Percentiles rank a stretch among this genome's conserved stretches.
Evolutionary conservation across 2,329 filamentous ascomycete species (phyloP).

Genomic region (Trichophyton benhamiae): DNA sequence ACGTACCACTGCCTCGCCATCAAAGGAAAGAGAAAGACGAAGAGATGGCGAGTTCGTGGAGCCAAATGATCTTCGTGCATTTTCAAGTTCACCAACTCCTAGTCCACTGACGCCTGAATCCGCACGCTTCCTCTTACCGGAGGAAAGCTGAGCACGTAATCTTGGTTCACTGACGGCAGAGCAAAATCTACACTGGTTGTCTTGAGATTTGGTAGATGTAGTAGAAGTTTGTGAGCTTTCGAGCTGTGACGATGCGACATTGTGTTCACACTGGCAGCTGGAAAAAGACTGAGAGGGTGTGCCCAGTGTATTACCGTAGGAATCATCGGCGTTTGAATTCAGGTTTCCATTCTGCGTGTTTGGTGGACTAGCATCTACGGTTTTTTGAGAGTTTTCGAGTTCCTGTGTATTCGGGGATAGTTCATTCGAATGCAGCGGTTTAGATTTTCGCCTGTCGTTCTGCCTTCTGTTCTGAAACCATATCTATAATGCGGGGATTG

Average conservation of each 20-base stretch:
- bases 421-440: constrained; percentile 38
- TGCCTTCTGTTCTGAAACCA: constrained; percentile 97
- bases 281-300: not conserved
- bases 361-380: not conserved
- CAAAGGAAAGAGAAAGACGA: constrained; percentile 31
- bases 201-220: not conserved
- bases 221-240: constrained; percentile 2
- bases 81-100: not conserved
- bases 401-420: not conserved
- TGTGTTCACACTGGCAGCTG: constrained; percentile 1
- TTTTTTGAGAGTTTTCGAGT: not conserved
- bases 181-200: not conserved
- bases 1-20: constrained; percentile 29
- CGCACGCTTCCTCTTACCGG: constrained; percentile 11
- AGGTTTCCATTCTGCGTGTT: not conserved
- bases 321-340: not conserved
- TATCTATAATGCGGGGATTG: constrained; percentile 46
- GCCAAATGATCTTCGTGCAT: constrained; percentile 4
- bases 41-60: constrained; percentile 23
- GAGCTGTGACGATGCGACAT: not conserved
- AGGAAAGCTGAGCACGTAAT: not conserved
- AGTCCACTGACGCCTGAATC: constrained; percentile 5
- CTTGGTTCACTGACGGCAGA: not conserved
- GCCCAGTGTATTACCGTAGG: not conserved
- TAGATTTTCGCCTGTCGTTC: constrained; percentile 79